Percentiles rank a stretch among this genome's conserved stretches.
phyloP scores from a whole-genome alignment of 768 basidiomycete species.

The Rhodotorula kratochvilovae region DNA sequence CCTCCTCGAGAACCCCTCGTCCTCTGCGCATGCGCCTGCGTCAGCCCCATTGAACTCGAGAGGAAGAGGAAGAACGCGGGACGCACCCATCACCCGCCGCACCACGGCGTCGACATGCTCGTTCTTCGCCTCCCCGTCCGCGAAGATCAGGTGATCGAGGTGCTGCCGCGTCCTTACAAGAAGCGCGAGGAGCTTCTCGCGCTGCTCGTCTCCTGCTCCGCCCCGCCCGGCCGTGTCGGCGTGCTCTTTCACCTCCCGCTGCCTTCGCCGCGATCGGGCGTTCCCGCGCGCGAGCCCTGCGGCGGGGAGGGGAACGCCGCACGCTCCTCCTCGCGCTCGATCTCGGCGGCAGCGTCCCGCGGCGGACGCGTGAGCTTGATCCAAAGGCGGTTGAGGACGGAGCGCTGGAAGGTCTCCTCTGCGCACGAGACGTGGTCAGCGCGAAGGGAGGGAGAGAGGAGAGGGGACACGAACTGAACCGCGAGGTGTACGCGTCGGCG shows the following conservation, averaged over 20 bases:
- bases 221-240: not conserved
- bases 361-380: not conserved
- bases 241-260: not conserved
- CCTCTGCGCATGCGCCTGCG: not conserved
- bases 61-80: not conserved
- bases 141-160: slow-evolving; percentile 13
- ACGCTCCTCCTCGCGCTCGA: not conserved
- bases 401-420: slow-evolving; percentile 29
- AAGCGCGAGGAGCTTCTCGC: not conserved
- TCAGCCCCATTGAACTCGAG: no score
- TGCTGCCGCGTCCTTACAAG: not conserved
- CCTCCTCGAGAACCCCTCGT: slow-evolving; percentile 2
- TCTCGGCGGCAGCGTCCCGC: not conserved
- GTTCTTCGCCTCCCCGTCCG: slow-evolving; percentile 10
- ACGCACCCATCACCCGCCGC: slow-evolving; percentile 22
- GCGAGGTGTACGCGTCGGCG: slow-evolving; percentile 16
- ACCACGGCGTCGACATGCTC: slow-evolving; percentile 9
- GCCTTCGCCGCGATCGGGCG: not conserved
- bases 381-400: not conserved
- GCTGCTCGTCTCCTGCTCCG: not conserved
- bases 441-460: not conserved
- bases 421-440: not conserved
- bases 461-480: slow-evolving; percentile 12
- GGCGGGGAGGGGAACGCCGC: not conserved
- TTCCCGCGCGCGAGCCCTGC: not conserved